phyloP scores from a whole-genome alignment of 2,329 filamentous ascomycete genomes.

The Colletotrichum cordylinicola region DNA sequence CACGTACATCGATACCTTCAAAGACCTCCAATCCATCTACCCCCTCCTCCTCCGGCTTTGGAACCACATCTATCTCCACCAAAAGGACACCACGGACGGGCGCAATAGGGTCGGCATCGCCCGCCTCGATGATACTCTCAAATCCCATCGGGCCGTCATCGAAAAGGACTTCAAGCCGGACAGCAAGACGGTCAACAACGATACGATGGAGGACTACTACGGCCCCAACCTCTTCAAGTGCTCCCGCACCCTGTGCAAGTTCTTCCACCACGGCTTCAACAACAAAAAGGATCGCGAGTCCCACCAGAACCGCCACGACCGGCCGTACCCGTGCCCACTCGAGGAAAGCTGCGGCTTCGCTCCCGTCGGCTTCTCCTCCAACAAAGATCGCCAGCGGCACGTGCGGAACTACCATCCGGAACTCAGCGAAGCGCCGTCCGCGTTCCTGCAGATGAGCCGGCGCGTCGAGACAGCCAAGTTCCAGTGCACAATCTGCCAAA shows the following conservation, averaged over 20 bases:
- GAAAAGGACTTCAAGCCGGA: slow-evolving; percentile 23
- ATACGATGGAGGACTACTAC: slow-evolving; percentile 34
- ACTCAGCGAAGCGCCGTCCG: slow-evolving; percentile 18
- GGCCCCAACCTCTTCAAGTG: slow-evolving; percentile 47
- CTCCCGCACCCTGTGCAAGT: slow-evolving; percentile 41
- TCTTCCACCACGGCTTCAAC: slow-evolving; percentile 48
- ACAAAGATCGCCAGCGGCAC: slow-evolving; percentile 42
- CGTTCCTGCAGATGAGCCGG: slow-evolving; percentile 25
- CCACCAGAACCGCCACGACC: slow-evolving; percentile 44
- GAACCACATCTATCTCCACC: slow-evolving; percentile 26
- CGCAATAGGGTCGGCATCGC: slow-evolving; percentile 36
- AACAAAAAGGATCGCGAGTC: slow-evolving; percentile 31
- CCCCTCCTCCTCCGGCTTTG: slow-evolving; percentile 20
- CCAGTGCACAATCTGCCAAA: slow-evolving; percentile 38
- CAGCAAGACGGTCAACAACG: not conserved
- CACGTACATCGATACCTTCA: slow-evolving; percentile 21
- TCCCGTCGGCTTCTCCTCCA: slow-evolving; percentile 43
- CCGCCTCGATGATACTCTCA: slow-evolving; percentile 28
- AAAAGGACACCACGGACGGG: slow-evolving; percentile 19
- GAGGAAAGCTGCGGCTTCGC: slow-evolving; percentile 34
- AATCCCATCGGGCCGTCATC: slow-evolving; percentile 33
- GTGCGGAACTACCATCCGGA: slow-evolving; percentile 30
- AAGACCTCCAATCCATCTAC: slow-evolving; percentile 22
- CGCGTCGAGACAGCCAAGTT: slow-evolving; percentile 26
- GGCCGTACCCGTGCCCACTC: slow-evolving; percentile 42